Base-by-base conservation (phyloP, 345 rosid genomes). In the Atalantia buxifolia region DNA sequence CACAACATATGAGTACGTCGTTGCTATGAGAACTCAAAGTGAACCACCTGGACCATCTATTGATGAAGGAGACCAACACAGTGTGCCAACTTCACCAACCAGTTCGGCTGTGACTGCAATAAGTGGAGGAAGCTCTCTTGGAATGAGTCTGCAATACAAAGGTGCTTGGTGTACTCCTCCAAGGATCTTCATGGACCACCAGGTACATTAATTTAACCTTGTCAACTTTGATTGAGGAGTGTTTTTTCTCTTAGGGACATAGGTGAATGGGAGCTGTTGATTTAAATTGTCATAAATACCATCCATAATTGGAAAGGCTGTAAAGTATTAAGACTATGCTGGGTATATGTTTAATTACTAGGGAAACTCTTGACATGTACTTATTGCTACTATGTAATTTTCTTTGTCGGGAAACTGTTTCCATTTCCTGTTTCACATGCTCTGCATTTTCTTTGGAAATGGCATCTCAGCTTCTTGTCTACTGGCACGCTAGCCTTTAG, bases 151-250 rank as follows among this genome's bases (percentile, higher is more conserved):
- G 91, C 96, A 91, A 67, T 91, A 92, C 81, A 92, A 85, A 84
- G 97, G 94, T 61, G 92, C 92, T 78, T 91, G 96, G 94, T 95
- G 99, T 83, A 95, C 98, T 12, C 98, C 98, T 83, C 99, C 99
- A 72, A 88, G 97, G 87, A 90, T 95, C 81, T 93, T 93, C 92
- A 89, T 95, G 98, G 98, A 93, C 71, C 91, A 90, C 85, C 93
- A 86, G 93, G 98, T 93, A 88, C 45, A 42, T 59, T 33, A 45
- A 55, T 50, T 45, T 61, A 60, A 7, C 38, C 19, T 35, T 48
- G 48, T 9, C 53, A 68, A 45, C 66, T 27, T 65, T 71, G 69
- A 71, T 24, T 36, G 56, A 56, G 21, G 22, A 48, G n/a, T 50
- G 22, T 72, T 6, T 31, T 36, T 22, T 71, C 35, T 71, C 63